A percentile compares a stretch with the other conserved stretches of the same genome.
Conservation (phyloP, 495 filamentous ascomycete species). For the Sporormia fimetaria region DNA sequence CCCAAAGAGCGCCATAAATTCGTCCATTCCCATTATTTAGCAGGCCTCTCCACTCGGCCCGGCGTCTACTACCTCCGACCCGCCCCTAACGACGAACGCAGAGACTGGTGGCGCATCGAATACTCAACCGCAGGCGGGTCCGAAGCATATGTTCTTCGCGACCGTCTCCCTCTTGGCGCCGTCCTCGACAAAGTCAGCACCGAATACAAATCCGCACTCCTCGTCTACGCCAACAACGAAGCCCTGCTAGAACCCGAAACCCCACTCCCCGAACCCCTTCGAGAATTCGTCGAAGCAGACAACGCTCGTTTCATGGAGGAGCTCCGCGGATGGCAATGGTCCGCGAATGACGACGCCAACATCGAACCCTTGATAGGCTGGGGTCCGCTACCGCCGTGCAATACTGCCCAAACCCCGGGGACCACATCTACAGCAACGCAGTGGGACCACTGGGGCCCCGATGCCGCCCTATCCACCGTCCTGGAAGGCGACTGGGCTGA, state of each 20-base stretch:
- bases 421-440: too few species aligned
- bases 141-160: slow-evolving; percentile 9
- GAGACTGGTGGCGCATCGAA: slow-evolving; percentile 22
- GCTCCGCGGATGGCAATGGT: not conserved
- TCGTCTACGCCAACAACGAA: slow-evolving; percentile 24
- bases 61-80: slow-evolving; percentile 13
- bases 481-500: too few species aligned
- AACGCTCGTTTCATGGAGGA: slow-evolving; percentile 16
- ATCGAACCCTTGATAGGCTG: slow-evolving; percentile 1
- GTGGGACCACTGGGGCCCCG: too few species aligned
- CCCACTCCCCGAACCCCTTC: slow-evolving; percentile 7
- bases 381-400: too few species aligned
- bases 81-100: not conserved
- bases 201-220: slow-evolving; percentile 12
- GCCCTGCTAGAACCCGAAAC: slow-evolving; percentile 2
- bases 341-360: not conserved
- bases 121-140: slow-evolving; percentile 5
- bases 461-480: too few species aligned
- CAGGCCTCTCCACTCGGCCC: slow-evolving; percentile 17
- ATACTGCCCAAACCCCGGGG: too few species aligned
- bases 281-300: slow-evolving; percentile 16
- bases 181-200: slow-evolving; percentile 18
- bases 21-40: slow-evolving; percentile 5
- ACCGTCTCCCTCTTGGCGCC: slow-evolving; percentile 1
- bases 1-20: not conserved